A percentile compares a stretch with the other conserved stretches of the same genome.
These are phyloP conservation scores for Paramecium pentaurelia DNA, from an alignment of 73 alveolate genomes.

Conservation along the genomic window DNA sequence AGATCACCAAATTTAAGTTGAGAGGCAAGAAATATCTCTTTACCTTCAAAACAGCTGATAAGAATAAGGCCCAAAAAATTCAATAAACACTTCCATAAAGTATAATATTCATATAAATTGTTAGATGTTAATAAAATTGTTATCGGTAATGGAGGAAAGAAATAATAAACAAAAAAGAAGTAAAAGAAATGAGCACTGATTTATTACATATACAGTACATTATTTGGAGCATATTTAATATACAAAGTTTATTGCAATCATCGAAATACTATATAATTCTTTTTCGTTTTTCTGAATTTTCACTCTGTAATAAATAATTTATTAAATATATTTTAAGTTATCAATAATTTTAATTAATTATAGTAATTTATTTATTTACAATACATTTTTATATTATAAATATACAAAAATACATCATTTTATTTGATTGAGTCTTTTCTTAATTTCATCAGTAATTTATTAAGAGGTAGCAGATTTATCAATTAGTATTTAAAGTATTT, in stretches of 20 bases:
- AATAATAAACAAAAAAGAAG: conserved; percentile 35
- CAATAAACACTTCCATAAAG: conserved; percentile 56
- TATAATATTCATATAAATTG: neutral
- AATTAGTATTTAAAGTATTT: neutral
- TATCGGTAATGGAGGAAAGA: conserved; percentile 27
- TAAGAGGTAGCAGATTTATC: neutral
- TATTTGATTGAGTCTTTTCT: conserved; percentile 7
- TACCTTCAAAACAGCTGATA: conserved; percentile 62
- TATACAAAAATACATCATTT: neutral
- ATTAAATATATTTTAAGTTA: neutral
- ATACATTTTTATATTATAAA: neutral
- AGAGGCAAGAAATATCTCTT: conserved; percentile 58
- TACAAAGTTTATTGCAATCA: neutral
- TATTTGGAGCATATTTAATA: neutral
- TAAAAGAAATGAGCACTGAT: conserved; percentile 36
- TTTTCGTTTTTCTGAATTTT: neutral
- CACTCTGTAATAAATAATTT: neutral
- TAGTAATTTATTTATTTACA: neutral
- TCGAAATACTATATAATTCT: neutral
- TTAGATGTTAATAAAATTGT: conserved; percentile 23
- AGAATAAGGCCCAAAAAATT: conserved; percentile 52
- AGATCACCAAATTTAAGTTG: conserved; percentile 61
- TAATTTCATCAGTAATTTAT: neutral
- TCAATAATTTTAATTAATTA: neutral
- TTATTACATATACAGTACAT: conserved; percentile 12